Conservation (phyloP, 148 eudicot genomes). For the Nepenthes mirabilis region DNA sequence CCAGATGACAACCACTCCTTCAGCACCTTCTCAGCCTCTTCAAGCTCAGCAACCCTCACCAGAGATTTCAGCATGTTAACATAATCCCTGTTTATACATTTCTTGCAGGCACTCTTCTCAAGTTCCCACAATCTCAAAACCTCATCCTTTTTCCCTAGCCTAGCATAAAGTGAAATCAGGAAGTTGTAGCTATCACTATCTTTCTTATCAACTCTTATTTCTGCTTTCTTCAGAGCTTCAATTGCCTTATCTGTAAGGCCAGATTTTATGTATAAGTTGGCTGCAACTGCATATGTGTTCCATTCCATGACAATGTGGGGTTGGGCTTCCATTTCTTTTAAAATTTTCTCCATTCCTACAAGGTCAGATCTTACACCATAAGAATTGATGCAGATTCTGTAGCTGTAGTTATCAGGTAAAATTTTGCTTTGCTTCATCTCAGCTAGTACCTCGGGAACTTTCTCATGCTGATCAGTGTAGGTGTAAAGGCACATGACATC, state of each 20-base stretch:
- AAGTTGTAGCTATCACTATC: constrained; percentile 61
- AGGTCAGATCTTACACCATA: constrained; percentile 56
- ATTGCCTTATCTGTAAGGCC: constrained; percentile 43
- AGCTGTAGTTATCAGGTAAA: constrained; percentile 76
- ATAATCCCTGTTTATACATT: constrained; percentile 64
- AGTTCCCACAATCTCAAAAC: constrained; percentile 77
- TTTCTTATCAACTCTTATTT: constrained; percentile 42
- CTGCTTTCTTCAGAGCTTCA: constrained; percentile 49
- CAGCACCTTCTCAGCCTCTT: constrained; percentile 54
- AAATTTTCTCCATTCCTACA: constrained; percentile 42
- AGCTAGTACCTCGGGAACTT: constrained; percentile 49
- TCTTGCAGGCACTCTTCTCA: constrained; percentile 50
- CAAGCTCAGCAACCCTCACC: constrained; percentile 49
- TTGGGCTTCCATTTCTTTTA: constrained; percentile 71
- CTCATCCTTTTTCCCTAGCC: constrained; percentile 41
- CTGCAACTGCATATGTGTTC: constrained; percentile 79
- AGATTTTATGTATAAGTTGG: constrained; percentile 50
- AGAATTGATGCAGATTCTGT: constrained; percentile 74
- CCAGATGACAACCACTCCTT: constrained; percentile 71
- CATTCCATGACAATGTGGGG: constrained; percentile 66
- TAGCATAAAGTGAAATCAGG: constrained; percentile 64
- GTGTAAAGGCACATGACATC: constrained; percentile 83
- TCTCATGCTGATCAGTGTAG: constrained; percentile 32
- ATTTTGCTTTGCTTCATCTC: constrained; percentile 63
- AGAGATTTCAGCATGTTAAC: constrained; percentile 49